Evolutionary conservation across 2,329 filamentous ascomycete species (phyloP).

Genomic region (Beauveria asiatica): DNA sequence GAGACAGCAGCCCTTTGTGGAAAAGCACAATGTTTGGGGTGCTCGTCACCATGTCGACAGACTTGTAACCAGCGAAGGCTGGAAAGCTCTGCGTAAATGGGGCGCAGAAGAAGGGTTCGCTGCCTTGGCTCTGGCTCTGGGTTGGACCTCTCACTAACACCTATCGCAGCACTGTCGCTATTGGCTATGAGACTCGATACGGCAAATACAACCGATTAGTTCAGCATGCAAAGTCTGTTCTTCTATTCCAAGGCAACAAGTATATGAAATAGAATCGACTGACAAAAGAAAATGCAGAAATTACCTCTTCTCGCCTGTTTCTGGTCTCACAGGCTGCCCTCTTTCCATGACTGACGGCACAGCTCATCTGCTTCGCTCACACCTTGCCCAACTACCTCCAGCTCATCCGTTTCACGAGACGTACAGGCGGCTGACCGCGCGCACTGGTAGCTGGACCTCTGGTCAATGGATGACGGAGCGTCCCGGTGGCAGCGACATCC

Average conservation of each 20-base stretch:
- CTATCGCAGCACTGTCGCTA: slow-evolving; percentile 3
- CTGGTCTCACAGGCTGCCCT: slow-evolving; percentile 11
- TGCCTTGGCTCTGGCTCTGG: not conserved
- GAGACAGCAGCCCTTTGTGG: slow-evolving; percentile 11
- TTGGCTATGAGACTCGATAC: slow-evolving; percentile 8
- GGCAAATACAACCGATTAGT: slow-evolving; percentile 10
- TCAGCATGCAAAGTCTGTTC: slow-evolving; percentile 9
- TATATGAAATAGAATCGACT: too few species aligned
- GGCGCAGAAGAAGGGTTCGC: slow-evolving; percentile 9
- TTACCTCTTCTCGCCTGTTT: slow-evolving; percentile 10
- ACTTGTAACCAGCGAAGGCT: slow-evolving; percentile 13
- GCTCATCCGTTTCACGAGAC: slow-evolving; percentile 12
- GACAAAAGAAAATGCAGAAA: not conserved
- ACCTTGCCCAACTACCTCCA: slow-evolving; percentile 4
- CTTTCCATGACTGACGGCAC: slow-evolving; percentile 13
- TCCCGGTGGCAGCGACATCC: slow-evolving; percentile 12
- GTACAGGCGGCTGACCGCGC: slow-evolving; percentile 2
- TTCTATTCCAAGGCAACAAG: not conserved
- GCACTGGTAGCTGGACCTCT: slow-evolving; percentile 11
- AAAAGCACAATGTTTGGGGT: slow-evolving; percentile 12
- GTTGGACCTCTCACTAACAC: not conserved
- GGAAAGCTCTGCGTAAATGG: slow-evolving; percentile 11
- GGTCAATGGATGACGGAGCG: slow-evolving; percentile 15
- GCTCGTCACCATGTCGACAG: slow-evolving; percentile 9
- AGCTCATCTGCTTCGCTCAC: slow-evolving; percentile 5